Percentiles rank a stretch among this genome's conserved stretches.
Conservation (phyloP, 2,329 filamentous ascomycete species). For the Tolypocladium cylindrosporum region DNA sequence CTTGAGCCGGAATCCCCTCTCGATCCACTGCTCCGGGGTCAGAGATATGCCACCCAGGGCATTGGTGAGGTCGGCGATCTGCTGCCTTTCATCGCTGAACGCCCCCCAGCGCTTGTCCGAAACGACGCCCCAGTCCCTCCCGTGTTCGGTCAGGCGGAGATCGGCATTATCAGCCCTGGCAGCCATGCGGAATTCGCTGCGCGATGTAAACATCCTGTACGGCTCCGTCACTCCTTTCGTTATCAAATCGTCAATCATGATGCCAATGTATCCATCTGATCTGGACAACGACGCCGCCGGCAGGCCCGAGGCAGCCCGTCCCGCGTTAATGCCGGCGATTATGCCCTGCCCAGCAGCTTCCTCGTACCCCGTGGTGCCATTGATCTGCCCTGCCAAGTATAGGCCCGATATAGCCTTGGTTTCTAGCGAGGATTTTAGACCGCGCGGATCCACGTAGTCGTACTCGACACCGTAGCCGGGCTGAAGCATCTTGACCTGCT, state of each 20-base stretch:
- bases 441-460: constrained; percentile 92
- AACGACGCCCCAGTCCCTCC: constrained; percentile 67
- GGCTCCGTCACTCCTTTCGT: constrained; percentile 96
- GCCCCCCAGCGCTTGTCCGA: constrained; percentile 66
- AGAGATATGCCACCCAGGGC: constrained; percentile 49
- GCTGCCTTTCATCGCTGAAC: constrained; percentile 54
- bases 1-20: constrained; percentile 58
- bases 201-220: constrained; percentile 95
- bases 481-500: constrained; percentile 85
- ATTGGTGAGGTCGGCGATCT: constrained; percentile 56
- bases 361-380: constrained; percentile 96
- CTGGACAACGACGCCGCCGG: constrained; percentile 60
- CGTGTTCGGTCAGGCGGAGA: constrained; percentile 69
- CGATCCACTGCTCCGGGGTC: constrained; percentile 56
- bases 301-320: constrained; percentile 61
- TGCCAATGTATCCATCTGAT: constrained; percentile 89
- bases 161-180: constrained; percentile 92
- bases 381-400: constrained; percentile 92
- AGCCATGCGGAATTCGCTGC: constrained; percentile 91
- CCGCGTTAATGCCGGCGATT: constrained; percentile 88
- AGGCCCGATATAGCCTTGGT: constrained; percentile 85
- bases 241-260: constrained; percentile 97
- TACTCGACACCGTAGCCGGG: constrained; percentile 97
- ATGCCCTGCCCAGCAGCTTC: constrained; percentile 92
- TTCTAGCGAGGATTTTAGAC: constrained; percentile 79